Evolutionary conservation across 805 yeast genomes (phyloP), one percentile per base, ranked within the genome.

Genomic region (Komagataella pastoris): DNA sequence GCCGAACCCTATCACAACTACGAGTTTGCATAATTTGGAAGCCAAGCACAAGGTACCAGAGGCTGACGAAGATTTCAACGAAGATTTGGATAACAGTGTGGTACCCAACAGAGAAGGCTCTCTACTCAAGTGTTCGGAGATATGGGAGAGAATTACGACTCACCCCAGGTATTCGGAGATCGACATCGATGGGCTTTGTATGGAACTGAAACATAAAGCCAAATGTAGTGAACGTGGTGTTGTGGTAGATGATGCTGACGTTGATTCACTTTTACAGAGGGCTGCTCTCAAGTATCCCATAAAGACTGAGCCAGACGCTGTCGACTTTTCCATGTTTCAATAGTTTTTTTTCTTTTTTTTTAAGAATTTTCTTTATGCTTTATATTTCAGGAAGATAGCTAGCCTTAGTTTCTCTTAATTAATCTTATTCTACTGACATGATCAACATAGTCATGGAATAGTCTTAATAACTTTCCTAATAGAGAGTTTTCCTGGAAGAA

Each of bases 211-310:
- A 67, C 68, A 82, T 44, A 93, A 91, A 75, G 99, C 98, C 8
- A 89, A 88, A 68, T 93, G 99, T 71, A 84, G 95, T 12, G 97
- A 91, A 62, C 71, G 75, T 52, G 99, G 99, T 17, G 97, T 85
- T 36, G 95, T 93, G 30, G 80, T 93, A 30, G 82, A 86, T 55
- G 83, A 85, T 52, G 69, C 74, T 44, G 97, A 91, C 62, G 91
- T 93, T 24, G 84, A 85, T 57, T 69, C 72, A 44, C 61, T 77
- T 50, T 61, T 79, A 45, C 73, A 71, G 17, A 52, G 57, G 19
- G 66, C 63, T 17, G 44, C 48, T 19, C 18, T 44, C 12, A 44
- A 45, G 40, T 14, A 17, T 19, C 24, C 18, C 12, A 14, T 30
- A 40, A 46, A 48, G 49, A 10, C 18, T 19, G 18, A 17, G 12